Evolutionary conservation across 768 basidiomycete species (phyloP), one percentile per base, ranked within the genome.

Genomic region (Leccinum obscurum): DNA sequence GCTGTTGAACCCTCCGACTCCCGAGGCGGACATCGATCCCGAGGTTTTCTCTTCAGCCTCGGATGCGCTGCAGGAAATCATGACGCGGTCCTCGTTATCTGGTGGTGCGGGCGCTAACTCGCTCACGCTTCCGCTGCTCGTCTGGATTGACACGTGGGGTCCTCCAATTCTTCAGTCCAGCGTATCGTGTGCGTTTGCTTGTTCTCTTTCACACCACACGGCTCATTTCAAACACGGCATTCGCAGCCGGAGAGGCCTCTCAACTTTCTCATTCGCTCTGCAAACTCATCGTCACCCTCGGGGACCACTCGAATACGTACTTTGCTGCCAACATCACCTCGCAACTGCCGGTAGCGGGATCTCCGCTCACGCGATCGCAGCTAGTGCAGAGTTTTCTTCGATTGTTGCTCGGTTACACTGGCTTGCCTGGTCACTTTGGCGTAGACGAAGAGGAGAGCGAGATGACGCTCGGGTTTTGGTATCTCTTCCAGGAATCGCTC

Each of bases 371-470:
- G 1, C 78, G 79, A 59, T 78, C 76, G 0, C 78, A 83, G 14
- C 78, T 88, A 13, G 80, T 84, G 0, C 93, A 95, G 65, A 81
- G 79, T 1, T 92, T 90, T 67, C 76, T 98, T 3, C 81, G 83
- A 5, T 72, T 91, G 11, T 70, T 95, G 53, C 75, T 97, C 20
- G 81, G 85, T 17, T 89, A 90, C 62, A 92, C 92, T 0, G 87
- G 85, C 78, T 74, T 85, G 10, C 85, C 87, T 0, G 93, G 92
- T 0, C 85, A 84, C 61, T 92, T 88, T 68, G 91, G 90, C 1
- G 81, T 84, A 0, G 93, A 95, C 52, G 95, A 95, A 70, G 90
- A 92, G 53, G 88, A 91, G 68, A 94, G 91, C 66, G 93, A 95
- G 73, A 82, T 89, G 79, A 90, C 90, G 3, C 81, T 96, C 3